Evolutionary conservation across 2,329 filamentous ascomycete species (phyloP), one percentile per base, ranked within the genome.

Genomic region (Alternaria novae-zelandiae): DNA sequence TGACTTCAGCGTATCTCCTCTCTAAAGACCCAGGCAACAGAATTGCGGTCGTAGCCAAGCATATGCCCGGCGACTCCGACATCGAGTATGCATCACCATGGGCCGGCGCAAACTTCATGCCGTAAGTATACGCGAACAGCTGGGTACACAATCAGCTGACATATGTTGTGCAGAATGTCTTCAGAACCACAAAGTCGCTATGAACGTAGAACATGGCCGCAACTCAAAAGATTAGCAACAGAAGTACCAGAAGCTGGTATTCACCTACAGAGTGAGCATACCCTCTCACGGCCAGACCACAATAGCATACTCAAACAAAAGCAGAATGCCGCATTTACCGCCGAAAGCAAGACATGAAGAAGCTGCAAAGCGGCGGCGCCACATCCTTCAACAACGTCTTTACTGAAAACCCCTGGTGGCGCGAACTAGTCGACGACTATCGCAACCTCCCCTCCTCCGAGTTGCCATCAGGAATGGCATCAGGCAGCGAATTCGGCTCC

Each of bases 31-130:
- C 20, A 51, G n/a, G 28, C 4, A 51, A 12, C 15, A 23, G 32
- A 21, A 53, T 53, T 32, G 30, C 28, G 3, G 84, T 96, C 46
- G 83, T 93, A 36, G 90, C 92, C 7, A 96, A 96, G 77, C 91
- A 96, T 78, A 96, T 97, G 92, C 94, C 94, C 0, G 94, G 94
- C 28, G 94, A 97, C 82, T 96, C 94, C 79, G 91, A 96, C 70
- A 90, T 94, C 66, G 92, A 96, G 84, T 97, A 97, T 78, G 90
- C 93, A 3, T 96, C 92, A n/a, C 93, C 93, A 0, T 96, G 92
- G 91, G 93, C 93, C 13, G 93, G 93, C 8, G 93, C 92, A 61
- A 94, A 96, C 41, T 62, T 51, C 20, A 51, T 51, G 49, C 74
- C 66, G 66, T 69, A 32, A 36, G 32, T 36, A 36, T 9, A 36